A percentile compares a stretch with the other conserved stretches of the same genome.
These are phyloP conservation scores for Leccinum pallidistipes DNA, from an alignment of 1,284 basidiomycete genomes.

Conservation along the genomic window DNA sequence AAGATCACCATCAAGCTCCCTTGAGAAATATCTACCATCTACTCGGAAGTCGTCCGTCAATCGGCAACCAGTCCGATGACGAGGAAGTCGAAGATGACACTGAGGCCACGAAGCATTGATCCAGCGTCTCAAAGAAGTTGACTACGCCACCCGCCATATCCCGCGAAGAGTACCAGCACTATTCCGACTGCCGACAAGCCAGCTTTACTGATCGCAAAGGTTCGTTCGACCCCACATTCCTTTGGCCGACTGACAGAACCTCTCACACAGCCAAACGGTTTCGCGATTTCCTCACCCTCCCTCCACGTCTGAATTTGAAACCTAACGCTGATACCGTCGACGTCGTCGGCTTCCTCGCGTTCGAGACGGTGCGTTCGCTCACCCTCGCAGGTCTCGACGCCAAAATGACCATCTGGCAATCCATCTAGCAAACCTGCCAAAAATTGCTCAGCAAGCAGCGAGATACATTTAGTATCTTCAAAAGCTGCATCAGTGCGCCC, in stretches of 20 bases:
- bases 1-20: conserved; percentile 95
- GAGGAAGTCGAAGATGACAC: conserved; percentile 95
- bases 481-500: conserved; percentile 73
- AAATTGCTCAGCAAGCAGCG: conserved; percentile 88
- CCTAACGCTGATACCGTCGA: conserved; percentile 96
- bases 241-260: not conserved
- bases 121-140: conserved; percentile 66
- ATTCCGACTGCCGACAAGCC: conserved; percentile 96
- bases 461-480: conserved; percentile 83
- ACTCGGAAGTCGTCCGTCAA: conserved; percentile 78
- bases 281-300: conserved; percentile 93
- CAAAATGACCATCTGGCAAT: conserved; percentile 71
- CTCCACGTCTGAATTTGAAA: conserved; percentile 85
- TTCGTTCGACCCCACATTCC: conserved; percentile 26
- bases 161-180: conserved; percentile 95
- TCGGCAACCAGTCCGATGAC: conserved; percentile 79
- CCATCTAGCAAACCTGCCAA: conserved; percentile 90
- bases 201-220: conserved; percentile 97
- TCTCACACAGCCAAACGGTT: conserved; percentile 79
- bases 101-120: no score
- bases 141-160: conserved; percentile 95
- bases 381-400: no score
- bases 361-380: conserved; percentile 90
- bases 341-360: conserved; percentile 95
- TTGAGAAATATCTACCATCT: conserved; percentile 94